Conservation (phyloP, 2,329 filamentous ascomycete genomes). For the Pseudogymnoascus sp. region DNA sequence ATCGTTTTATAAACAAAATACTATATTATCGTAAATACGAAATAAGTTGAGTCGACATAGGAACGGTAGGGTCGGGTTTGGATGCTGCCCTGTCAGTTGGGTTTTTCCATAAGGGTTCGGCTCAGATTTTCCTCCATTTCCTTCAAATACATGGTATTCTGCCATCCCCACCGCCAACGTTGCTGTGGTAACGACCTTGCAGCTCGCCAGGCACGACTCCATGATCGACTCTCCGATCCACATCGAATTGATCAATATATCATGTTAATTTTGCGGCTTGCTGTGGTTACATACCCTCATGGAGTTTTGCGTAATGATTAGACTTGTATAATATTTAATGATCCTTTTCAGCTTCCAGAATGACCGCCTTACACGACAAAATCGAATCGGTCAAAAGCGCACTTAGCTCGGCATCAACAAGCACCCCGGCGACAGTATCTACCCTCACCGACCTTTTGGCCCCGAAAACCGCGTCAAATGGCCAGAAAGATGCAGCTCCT, state of each 20-base stretch:
- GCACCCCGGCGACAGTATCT: constrained; percentile 38
- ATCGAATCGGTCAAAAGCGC: constrained; percentile 42
- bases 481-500: constrained; percentile 12
- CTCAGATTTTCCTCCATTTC: background rate
- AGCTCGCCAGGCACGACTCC: constrained; percentile 3
- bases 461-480: constrained; percentile 25
- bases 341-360: constrained; percentile 26
- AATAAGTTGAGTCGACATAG: background rate
- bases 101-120: background rate
- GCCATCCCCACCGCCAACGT: constrained; percentile 5
- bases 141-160: background rate
- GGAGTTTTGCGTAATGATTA: constrained; percentile 29
- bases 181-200: constrained; percentile 7
- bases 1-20: background rate
- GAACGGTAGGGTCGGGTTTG: background rate
- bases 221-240: constrained; percentile 2
- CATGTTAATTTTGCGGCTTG: constrained; percentile 1
- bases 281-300: constrained; percentile 11
- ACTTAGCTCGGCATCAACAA: constrained; percentile 40
- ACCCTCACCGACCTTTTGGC: constrained; percentile 41
- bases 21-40: background rate
- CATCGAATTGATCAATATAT: constrained; percentile 6
- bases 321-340: constrained; percentile 22
- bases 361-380: constrained; percentile 35
- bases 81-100: background rate